These are phyloP conservation scores for Candida verbasci DNA, from an alignment of 805 yeast genomes.

Conservation along the genomic window DNA sequence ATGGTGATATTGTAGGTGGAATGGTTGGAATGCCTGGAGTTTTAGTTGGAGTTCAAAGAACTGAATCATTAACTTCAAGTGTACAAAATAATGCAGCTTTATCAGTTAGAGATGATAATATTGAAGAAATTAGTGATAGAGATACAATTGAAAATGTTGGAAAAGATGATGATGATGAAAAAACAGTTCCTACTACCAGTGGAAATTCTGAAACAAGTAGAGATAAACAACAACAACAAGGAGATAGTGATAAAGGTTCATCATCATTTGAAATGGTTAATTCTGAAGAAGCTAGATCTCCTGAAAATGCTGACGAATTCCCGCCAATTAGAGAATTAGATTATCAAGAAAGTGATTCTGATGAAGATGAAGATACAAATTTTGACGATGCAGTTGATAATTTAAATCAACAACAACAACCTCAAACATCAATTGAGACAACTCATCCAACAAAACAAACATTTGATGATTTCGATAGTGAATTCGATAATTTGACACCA, in stretches of 20 bases:
- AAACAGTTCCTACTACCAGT: slow-evolving; percentile 20
- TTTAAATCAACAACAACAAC: slow-evolving; percentile 10
- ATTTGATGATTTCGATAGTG: slow-evolving; percentile 30
- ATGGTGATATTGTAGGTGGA: slow-evolving; percentile 33
- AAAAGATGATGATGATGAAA: slow-evolving; percentile 10
- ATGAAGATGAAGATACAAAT: slow-evolving; percentile 29
- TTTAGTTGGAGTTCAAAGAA: slow-evolving; percentile 48
- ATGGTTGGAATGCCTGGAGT: slow-evolving; percentile 44
- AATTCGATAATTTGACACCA: slow-evolving; percentile 35
- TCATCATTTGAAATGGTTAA: slow-evolving; percentile 52
- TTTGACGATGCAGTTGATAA: slow-evolving; percentile 35
- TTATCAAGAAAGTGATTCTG: slow-evolving; percentile 48
- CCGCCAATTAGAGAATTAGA: slow-evolving; percentile 60
- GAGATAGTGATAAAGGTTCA: slow-evolving; percentile 37
- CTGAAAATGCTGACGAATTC: slow-evolving; percentile 22
- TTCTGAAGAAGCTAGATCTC: slow-evolving; percentile 39
- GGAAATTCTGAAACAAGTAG: slow-evolving; percentile 11
- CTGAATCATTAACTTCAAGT: slow-evolving; percentile 82
- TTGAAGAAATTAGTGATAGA: slow-evolving; percentile 40
- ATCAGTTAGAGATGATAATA: slow-evolving; percentile 75
- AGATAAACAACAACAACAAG: slow-evolving; percentile 13
- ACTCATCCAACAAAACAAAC: slow-evolving; percentile 1
- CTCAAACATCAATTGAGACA: not conserved
- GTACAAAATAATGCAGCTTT: slow-evolving; percentile 90
- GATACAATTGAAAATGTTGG: slow-evolving; percentile 31